A percentile compares a stretch with the other conserved stretches of the same genome.
These are phyloP conservation scores for Boletellus emodensis DNA, from an alignment of 768 basidiomycete species.

Conservation along the genomic window DNA sequence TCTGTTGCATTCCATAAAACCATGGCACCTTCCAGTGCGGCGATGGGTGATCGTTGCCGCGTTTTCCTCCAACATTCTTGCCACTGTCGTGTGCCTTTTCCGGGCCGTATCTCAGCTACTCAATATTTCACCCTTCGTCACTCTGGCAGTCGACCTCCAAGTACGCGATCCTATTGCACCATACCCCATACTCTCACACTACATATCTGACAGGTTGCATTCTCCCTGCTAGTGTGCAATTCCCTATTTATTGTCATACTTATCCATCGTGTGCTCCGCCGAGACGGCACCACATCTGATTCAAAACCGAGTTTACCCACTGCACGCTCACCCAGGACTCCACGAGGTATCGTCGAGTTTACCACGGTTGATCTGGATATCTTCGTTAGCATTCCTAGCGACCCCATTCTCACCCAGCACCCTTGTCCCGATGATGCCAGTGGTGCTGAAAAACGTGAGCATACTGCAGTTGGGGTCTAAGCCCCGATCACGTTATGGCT, in stretches of 20 bases:
- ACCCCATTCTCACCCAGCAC: neutral
- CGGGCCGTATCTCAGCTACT: conserved; percentile 9
- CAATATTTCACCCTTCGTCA: neutral
- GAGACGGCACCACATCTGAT: neutral
- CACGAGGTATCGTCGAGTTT: neutral
- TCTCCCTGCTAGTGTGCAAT: conserved; percentile 14
- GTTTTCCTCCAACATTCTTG: conserved; percentile 7
- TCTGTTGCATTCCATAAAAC: conserved; percentile 2
- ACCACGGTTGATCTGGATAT: conserved; percentile 10
- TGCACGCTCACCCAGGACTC: neutral
- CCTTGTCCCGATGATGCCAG: neutral
- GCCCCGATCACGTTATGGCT: neutral
- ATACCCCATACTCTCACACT: neutral
- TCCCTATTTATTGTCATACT: conserved; percentile 7
- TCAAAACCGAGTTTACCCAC: neutral
- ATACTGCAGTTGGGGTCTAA: neutral
- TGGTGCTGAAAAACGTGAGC: neutral
- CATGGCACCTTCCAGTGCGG: neutral
- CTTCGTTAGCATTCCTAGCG: neutral
- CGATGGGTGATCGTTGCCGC: conserved; percentile 6
- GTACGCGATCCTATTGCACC: conserved; percentile 2
- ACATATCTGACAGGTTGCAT: conserved; percentile 11
- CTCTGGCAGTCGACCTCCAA: conserved; percentile 12
- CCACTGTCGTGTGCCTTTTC: conserved; percentile 4
- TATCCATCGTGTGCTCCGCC: conserved; percentile 6